Evolutionary conservation across 345 rosid genomes (phyloP), one percentile per base, ranked within the genome.

Genomic region (Euphorbia tirucalli): DNA sequence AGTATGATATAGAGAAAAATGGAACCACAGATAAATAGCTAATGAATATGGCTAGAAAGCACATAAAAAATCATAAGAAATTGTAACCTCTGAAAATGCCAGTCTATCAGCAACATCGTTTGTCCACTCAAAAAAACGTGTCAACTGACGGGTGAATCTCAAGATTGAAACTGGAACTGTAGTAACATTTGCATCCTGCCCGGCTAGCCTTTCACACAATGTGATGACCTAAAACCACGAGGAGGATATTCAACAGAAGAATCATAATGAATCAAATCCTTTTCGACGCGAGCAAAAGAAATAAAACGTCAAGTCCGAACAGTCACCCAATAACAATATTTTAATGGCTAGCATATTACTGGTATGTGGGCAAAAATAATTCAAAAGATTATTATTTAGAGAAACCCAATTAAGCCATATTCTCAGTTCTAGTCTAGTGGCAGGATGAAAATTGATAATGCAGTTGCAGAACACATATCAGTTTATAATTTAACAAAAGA

Each of bases 151-250:
- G 10, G 98, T 89, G 41, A 88, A 69, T 79, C 96, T 86, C 77
- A 94, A 80, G 79, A 91, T 56, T 11, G 92, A 88, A 70, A 90
- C 99, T 3, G 97, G 99, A 75, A 94, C 97, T 1, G 91, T 92
- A 10, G 97, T 95, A 44, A 95, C 88, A 81, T 95, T 95, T 77
- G 99, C 99, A 83, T 92, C 99, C 84, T 92, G 99, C 52, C 97
- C 97, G 5, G 99, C 99, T 0, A 95, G 97, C 78, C 96, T 88
- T 87, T 90, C 97, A 18, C 99, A 92, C 52, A 95, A 59, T 63
- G 99, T 85, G 76, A 95, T 85, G 48, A 95, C 99, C 99, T 95
- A 74, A 70, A 79, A 67, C 64, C 46, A 76, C 69, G 54, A 52
- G 31, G n/a, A 63, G 15, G 16, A 30, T n/a, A 5, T 19, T 64